Evolutionary conservation across 1,139 yeast species (phyloP), one percentile per base, ranked within the genome.

Genomic region (Sugiyamaella novakii): DNA sequence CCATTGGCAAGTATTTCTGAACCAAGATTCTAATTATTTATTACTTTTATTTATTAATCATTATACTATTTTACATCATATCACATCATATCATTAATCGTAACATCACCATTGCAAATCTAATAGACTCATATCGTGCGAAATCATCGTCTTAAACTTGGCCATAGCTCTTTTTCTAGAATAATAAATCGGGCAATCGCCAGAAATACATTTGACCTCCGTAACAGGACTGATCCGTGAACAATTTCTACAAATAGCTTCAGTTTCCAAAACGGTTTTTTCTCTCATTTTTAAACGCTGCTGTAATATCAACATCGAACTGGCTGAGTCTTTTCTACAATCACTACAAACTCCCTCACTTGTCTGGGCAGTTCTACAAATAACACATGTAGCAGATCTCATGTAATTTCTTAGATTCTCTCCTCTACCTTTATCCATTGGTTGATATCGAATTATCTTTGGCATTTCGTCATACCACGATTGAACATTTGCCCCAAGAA

Each of bases 401-500:
- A 65, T 51, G 39, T 56, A 66, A 34, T 54, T 51, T 15, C 54
- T 46, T 28, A 59, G 50, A n/a, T 54, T 48, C 15, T 30, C 38
- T 27, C 44, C 47, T 19, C 29, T 21, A 17, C 48, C 41, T 27
- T 27, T 19, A 14, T 14, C 43, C 38, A 37, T 14, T 5, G 51
- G 43, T 35, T 45, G 50, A 35, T 17, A 39, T 31, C 43, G 47
- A 22, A n/a, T 38, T 21, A 57, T 56, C 50, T 74, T 75, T 0
- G 95, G 88, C 69, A 89, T 72, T 35, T 83, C 87, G n/a, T 69
- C 68, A 57, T 83, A 87, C 98, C 98, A 92, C 1, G 73, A 73
- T 46, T 74, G 73, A 4, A 91, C 75, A 67, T 88, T 86, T 1
- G 84, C 94, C 0, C 98, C 98, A 54, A 89, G 70, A 21, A 91